Evolutionary conservation across 768 basidiomycete species (phyloP).

Genomic region (Trametopsis cervina): DNA sequence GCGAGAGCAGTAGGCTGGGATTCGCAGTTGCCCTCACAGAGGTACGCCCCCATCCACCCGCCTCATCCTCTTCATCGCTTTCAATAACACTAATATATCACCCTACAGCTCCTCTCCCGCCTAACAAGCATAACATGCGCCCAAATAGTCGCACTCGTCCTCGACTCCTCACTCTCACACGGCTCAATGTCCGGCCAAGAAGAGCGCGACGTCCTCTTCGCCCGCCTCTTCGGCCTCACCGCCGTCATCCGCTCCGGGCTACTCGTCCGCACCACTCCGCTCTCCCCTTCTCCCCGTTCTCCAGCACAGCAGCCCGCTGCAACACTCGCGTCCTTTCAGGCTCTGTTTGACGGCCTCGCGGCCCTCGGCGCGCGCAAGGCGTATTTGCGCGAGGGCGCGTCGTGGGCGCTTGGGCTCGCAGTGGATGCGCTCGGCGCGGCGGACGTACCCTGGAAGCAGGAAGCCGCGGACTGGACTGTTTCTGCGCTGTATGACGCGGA

Average conservation of each 20-base stretch:
- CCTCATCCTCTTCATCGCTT: constrained; percentile 3
- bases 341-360: constrained; percentile 54
- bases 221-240: constrained; percentile 84
- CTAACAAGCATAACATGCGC: constrained; percentile 70
- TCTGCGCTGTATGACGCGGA: constrained; percentile 39
- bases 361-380: constrained; percentile 75
- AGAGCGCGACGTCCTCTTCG: constrained; percentile 88
- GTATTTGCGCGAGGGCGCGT: constrained; percentile 88
- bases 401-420: constrained; percentile 71
- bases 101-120: constrained; percentile 63
- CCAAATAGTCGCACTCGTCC: constrained; percentile 70
- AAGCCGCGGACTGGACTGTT: constrained; percentile 48
- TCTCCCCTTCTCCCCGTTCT: constrained; percentile 47
- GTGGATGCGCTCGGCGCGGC: constrained; percentile 53
- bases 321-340: constrained; percentile 49
- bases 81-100: constrained; percentile 6
- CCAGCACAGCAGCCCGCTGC: constrained; percentile 38
- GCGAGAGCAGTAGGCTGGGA: constrained; percentile 90
- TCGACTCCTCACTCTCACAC: constrained; percentile 62
- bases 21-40: constrained; percentile 96
- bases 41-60: constrained; percentile 38
- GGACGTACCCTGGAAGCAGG: constrained; percentile 62
- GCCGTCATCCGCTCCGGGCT: constrained; percentile 82
- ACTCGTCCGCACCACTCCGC: constrained; percentile 53
- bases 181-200: constrained; percentile 85